These are phyloP conservation scores for Yamadazyma conglobata DNA, from an alignment of 1,139 yeast genomes.

Conservation along the genomic window DNA sequence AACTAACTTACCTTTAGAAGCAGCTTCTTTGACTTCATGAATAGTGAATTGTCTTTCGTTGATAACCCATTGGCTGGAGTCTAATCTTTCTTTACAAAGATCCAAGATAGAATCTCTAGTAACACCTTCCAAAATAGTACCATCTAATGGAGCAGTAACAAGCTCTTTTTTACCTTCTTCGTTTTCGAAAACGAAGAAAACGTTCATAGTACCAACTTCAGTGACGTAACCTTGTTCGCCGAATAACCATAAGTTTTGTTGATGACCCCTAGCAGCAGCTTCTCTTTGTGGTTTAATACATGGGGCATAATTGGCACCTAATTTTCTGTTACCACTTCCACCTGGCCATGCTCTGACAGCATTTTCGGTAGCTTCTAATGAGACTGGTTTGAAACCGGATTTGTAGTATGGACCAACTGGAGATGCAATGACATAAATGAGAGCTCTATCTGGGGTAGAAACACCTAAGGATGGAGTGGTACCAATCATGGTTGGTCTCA, in stretches of 20 bases:
- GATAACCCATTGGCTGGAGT: constrained; percentile 71
- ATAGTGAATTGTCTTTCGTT: constrained; percentile 82
- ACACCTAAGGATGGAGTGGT: constrained; percentile 87
- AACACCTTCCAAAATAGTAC: constrained; percentile 95
- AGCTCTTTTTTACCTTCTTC: constrained; percentile 82
- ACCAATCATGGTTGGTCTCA: constrained; percentile 94
- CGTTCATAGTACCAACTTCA: constrained; percentile 98
- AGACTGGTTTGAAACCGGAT: constrained; percentile 91
- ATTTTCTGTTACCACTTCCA: constrained; percentile 91
- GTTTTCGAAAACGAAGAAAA: constrained; percentile 76
- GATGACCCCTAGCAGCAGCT: constrained; percentile 88
- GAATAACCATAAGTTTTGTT: constrained; percentile 94
- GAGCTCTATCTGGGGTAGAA: constrained; percentile 71
- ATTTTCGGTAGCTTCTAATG: constrained; percentile 88
- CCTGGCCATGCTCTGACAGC: constrained; percentile 99
- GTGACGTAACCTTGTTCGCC: constrained; percentile 88
- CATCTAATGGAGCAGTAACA: constrained; percentile 95
- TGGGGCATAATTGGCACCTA: constrained; percentile 98
- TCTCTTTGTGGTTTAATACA: constrained; percentile 83
- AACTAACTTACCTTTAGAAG: constrained; percentile 74
- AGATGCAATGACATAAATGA: constrained; percentile 80
- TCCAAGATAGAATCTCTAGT: constrained; percentile 86
- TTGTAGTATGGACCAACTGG: constrained; percentile 94
- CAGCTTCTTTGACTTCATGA: constrained; percentile 71
- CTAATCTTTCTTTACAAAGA: constrained; percentile 71